Percentiles rank a stretch among this genome's conserved stretches.
Evolutionary conservation across 306 rosid genomes (phyloP).

Genomic region (Gleditsia sinensis): DNA sequence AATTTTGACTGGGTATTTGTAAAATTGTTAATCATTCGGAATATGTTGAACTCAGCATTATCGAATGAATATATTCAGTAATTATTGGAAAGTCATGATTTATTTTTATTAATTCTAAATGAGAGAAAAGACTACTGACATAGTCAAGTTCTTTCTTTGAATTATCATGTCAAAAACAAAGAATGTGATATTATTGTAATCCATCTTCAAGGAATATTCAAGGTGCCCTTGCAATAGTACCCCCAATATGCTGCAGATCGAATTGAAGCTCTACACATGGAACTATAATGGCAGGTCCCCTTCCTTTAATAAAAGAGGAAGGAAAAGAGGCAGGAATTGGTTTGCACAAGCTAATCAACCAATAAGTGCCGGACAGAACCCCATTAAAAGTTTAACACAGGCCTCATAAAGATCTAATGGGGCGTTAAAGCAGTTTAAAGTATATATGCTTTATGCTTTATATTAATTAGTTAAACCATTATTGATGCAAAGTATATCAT

Average conservation of each 20-base stretch:
- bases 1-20: background rate
- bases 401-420: slow-evolving; percentile 46
- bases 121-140: background rate
- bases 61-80: background rate
- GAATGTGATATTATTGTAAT: slow-evolving; percentile 15
- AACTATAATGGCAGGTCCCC: slow-evolving; percentile 42
- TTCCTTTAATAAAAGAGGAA: slow-evolving; percentile 43
- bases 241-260: slow-evolving; percentile 29
- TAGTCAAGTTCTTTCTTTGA: slow-evolving; percentile 29
- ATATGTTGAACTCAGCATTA: slow-evolving; percentile 1
- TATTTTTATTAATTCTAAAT: slow-evolving; percentile 13
- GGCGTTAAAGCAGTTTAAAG: slow-evolving; percentile 75
- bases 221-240: slow-evolving; percentile 13
- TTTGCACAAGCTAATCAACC: slow-evolving; percentile 39
- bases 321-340: too few relatives aligned
- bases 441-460: slow-evolving; percentile 72
- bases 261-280: slow-evolving; percentile 39
- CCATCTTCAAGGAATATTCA: slow-evolving; percentile 36
- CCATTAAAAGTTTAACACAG: background rate
- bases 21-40: background rate
- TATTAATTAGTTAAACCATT: slow-evolving; percentile 40
- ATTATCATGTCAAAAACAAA: slow-evolving; percentile 36
- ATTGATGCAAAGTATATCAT: slow-evolving; percentile 49
- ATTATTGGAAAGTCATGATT: background rate
- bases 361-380: slow-evolving; percentile 42